Evolutionary conservation across 2,329 filamentous ascomycete genomes (phyloP).

Genomic region (Fusarium robinianum): DNA sequence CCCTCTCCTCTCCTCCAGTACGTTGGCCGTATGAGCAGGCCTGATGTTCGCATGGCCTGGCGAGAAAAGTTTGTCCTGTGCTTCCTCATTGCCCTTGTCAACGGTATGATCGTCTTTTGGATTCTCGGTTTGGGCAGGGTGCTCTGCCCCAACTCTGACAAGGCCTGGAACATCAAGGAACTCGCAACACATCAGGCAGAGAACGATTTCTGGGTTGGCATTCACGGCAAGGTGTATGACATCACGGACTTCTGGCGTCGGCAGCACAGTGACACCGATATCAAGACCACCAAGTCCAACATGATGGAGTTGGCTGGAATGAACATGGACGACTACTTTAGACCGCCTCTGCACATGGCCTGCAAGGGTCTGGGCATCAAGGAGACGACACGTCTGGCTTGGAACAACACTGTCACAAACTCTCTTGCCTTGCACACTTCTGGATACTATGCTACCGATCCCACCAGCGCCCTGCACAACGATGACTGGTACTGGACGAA

Average conservation of each 20-base stretch:
- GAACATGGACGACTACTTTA: constrained; percentile 84
- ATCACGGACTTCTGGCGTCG: constrained; percentile 84
- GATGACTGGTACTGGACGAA: constrained; percentile 75
- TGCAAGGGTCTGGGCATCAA: constrained; percentile 74
- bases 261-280: constrained; percentile 76
- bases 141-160: constrained; percentile 88
- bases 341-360: constrained; percentile 72
- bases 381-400: constrained; percentile 58
- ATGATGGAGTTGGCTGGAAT: constrained; percentile 82
- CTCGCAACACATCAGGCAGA: constrained; percentile 71
- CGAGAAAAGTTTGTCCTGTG: constrained; percentile 90
- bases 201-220: constrained; percentile 83
- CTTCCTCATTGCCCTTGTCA: constrained; percentile 78
- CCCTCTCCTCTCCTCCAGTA: constrained; percentile 81
- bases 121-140: constrained; percentile 85
- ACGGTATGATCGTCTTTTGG: constrained; percentile 85
- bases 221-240: constrained; percentile 90
- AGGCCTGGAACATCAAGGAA: constrained; percentile 78
- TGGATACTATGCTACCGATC: constrained; percentile 62
- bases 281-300: constrained; percentile 60
- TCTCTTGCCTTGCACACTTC: constrained; percentile 69
- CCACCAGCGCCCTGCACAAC: constrained; percentile 61
- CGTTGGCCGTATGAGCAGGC: constrained; percentile 93
- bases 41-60: constrained; percentile 97
- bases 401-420: constrained; percentile 66